Conservation (phyloP, 2,329 filamentous ascomycete species). For the Neonectria hederae region DNA sequence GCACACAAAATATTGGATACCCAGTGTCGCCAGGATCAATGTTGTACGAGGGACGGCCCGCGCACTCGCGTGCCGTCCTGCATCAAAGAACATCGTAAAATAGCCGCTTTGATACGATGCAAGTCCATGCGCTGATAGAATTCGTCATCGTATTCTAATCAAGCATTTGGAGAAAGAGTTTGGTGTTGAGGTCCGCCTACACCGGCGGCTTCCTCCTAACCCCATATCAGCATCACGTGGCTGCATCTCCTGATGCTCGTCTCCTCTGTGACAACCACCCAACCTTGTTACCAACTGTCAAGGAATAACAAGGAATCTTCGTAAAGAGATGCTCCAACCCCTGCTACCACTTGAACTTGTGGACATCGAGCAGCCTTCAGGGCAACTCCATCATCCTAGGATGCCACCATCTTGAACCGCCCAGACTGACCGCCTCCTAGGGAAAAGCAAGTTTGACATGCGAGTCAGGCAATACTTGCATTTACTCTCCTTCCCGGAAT, state of each 20-base stretch:
- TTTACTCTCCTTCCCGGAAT: slow-evolving; percentile 14
- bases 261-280: not conserved
- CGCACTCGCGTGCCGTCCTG: slow-evolving; percentile 1
- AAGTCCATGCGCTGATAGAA: not conserved
- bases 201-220: slow-evolving; percentile 12
- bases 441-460: slow-evolving; percentile 1
- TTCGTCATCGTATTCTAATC: not conserved
- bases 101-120: not conserved
- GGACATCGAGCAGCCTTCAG: not conserved
- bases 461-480: slow-evolving; percentile 15
- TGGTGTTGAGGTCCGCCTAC: slow-evolving; percentile 3
- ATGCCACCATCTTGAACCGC: not conserved
- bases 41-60: slow-evolving; percentile 9
- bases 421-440: slow-evolving; percentile 22
- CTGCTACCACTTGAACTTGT: not conserved
- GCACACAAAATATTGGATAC: not conserved
- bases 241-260: slow-evolving; percentile 33
- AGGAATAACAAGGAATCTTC: not conserved
- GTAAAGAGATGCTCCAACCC: too few relatives aligned
- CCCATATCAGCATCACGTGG: slow-evolving; percentile 22
- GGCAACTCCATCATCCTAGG: not conserved
- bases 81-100: not conserved
- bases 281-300: not conserved
- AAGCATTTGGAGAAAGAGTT: not conserved
- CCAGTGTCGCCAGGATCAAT: not conserved